phyloP scores from a whole-genome alignment of 257 asterid species.

The Penstemon eatonii region DNA sequence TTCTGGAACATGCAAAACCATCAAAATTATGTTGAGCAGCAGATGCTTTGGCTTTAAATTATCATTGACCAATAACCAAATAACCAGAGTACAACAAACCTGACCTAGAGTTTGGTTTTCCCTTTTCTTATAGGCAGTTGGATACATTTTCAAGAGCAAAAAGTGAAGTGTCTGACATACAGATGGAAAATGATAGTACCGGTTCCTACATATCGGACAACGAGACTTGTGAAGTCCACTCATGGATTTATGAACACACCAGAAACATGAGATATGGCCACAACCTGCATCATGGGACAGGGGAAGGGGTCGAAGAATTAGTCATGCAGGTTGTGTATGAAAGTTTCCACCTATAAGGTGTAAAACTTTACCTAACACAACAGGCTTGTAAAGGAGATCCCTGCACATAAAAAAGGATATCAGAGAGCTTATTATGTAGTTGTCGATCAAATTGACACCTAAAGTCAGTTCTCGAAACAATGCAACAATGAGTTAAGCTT shows the following conservation, averaged over 20 bases:
- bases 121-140: conserved; percentile 39
- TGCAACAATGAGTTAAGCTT: conserved; percentile 2
- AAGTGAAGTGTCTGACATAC: conserved; percentile 52
- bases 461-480: neutral
- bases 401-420: conserved; percentile 35
- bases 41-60: conserved; percentile 9
- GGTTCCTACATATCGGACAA: conserved; percentile 54
- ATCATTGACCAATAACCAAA: conserved; percentile 3
- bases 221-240: conserved; percentile 38
- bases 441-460: no score
- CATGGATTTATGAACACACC: conserved; percentile 59
- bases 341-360: conserved; percentile 1
- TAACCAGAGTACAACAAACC: conserved; percentile 19
- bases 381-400: conserved; percentile 58
- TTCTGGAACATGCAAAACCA: conserved; percentile 31
- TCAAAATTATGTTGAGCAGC: conserved; percentile 12
- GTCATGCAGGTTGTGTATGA: neutral
- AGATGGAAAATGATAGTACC: conserved; percentile 50
- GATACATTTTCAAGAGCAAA: conserved; percentile 51
- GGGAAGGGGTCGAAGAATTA: neutral
- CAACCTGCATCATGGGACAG: conserved; percentile 39
- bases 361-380: conserved; percentile 45
- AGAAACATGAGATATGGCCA: conserved; percentile 61
- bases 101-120: conserved; percentile 49
- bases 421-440: neutral